Evolutionary conservation across 345 rosid genomes (phyloP), one percentile per base, ranked within the genome.

Genomic region (Microthlaspi erraticum): DNA sequence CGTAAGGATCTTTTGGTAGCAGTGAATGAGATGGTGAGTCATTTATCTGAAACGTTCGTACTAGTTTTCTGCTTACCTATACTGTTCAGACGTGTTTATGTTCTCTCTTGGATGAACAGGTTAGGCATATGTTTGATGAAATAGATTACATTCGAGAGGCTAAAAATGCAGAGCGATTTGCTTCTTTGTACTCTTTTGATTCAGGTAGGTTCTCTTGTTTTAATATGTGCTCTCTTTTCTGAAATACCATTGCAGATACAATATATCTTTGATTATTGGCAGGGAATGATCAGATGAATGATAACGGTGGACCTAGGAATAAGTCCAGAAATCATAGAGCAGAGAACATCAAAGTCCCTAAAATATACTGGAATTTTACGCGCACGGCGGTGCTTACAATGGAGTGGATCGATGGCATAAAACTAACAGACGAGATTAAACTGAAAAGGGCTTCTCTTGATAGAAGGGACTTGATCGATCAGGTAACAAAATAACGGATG

Each of bases 331-430:
- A 58, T 56, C 77, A 81, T 74, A 86, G 75, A 60, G 70, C 75
- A 39, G 80, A 73, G 65, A 78, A 66, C 61, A 82, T 94, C 46
- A 91, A 85, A 84, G 97, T 89, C 66, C 99, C 97, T 43, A 94
- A 89, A 78, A 89, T 94, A 65, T 80, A 89, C 78, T 91, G 99
- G 99, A 82, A 84, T 11, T 55, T 82, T 56, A 91, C 97, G 6
- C 83, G 92, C 56, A 88, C 80, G 37, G 83, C 88, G 52, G 99
- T 94, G 39, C 96, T 94, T 53, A 94, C 99, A 9, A 91, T 94
- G 99, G 97, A 94, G 76, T 94, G 99, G 99, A 60, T 94, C 34
- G 93, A 94, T 83, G 95, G 90, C 71, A 91, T 94, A 80, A 94
- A 91, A 79, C 90, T 94, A 60, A 94, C 99, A 19, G 89, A 94